These are phyloP conservation scores for Rhodomyrtus tomentosa DNA, from an alignment of 345 rosid species.

Conservation along the genomic window DNA sequence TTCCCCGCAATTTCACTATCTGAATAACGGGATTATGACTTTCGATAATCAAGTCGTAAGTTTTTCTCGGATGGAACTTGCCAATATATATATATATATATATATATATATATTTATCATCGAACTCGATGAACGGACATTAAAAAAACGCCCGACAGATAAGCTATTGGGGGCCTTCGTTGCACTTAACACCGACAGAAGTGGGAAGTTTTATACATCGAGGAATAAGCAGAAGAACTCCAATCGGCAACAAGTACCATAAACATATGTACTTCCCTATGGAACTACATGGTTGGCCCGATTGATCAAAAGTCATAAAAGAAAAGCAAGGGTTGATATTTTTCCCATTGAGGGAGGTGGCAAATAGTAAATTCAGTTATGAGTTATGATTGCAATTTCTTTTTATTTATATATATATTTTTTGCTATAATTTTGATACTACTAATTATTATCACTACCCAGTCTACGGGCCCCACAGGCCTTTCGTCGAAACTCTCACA, in stretches of 20 bases:
- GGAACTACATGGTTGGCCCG: background rate
- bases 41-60: no score
- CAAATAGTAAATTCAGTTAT: no score
- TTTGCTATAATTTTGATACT: background rate
- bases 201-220: no score
- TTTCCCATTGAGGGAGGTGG: background rate
- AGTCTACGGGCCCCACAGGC: background rate
- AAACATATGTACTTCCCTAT: background rate
- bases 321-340: background rate
- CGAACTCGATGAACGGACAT: rapidly evolving
- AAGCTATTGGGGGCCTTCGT: background rate
- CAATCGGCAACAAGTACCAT: background rate
- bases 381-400: background rate
- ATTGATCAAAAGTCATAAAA: background rate
- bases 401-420: background rate
- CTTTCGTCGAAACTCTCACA: background rate
- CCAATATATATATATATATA: no score
- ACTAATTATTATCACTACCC: background rate
- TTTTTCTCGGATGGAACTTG: background rate
- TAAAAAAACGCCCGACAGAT: background rate
- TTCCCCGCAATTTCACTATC: no score
- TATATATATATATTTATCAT: no score
- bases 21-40: no score
- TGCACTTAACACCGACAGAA: background rate
- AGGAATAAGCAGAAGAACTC: background rate